These are phyloP conservation scores for Paxillus ammoniavirescens DNA, from an alignment of 768 basidiomycete species.

Conservation along the genomic window DNA sequence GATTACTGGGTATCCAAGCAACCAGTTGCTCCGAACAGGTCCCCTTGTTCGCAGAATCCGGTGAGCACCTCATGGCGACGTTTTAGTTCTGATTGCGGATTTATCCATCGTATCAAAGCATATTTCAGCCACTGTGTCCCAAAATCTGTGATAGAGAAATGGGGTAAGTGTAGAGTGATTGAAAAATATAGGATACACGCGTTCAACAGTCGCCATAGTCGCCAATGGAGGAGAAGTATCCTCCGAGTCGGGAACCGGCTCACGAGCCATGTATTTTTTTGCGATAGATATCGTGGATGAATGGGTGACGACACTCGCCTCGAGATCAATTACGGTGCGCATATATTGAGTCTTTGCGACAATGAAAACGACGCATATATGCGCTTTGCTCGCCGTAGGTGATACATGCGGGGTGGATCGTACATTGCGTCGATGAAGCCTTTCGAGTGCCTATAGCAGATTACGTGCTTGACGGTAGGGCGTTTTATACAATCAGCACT, in stretches of 20 bases:
- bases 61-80: conserved; percentile 6
- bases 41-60: conserved; percentile 22
- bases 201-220: conserved; percentile 9
- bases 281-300: conserved; percentile 26
- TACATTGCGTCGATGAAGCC: conserved; percentile 24
- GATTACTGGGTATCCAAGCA: neutral
- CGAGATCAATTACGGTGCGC: conserved; percentile 30
- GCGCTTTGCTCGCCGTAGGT: conserved; percentile 14
- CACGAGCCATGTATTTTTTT: conserved; percentile 28
- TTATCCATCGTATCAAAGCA: conserved; percentile 12
- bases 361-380: neutral
- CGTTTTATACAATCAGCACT: neutral
- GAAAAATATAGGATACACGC: neutral
- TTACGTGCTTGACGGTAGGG: conserved; percentile 32
- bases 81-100: neutral
- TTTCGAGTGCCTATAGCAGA: conserved; percentile 27
- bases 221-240: conserved; percentile 24
- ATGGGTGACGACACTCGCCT: conserved; percentile 24
- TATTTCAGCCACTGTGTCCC: conserved; percentile 30
- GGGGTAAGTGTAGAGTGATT: conserved; percentile 17
- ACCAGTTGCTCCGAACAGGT: neutral
- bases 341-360: neutral
- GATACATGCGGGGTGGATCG: conserved; percentile 31
- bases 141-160: conserved; percentile 15
- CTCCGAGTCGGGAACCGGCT: conserved; percentile 7